phyloP scores from a whole-genome alignment of 169 alveolate genomes.

The Plasmodium blacklocki region DNA sequence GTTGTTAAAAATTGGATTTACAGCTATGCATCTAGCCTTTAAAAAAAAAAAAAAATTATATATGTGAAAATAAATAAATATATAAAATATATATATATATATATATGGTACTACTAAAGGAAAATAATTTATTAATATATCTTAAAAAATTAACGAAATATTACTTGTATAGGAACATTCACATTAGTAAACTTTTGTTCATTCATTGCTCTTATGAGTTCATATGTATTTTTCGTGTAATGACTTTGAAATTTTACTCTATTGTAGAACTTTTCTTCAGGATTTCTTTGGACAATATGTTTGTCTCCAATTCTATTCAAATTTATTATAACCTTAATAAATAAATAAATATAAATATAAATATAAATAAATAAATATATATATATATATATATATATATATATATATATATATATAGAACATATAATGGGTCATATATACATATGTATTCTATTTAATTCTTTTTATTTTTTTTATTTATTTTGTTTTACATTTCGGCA shows the following conservation, averaged over 20 bases:
- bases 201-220: conserved; percentile 37
- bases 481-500: conserved; percentile 18
- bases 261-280: not conserved
- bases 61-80: not conserved
- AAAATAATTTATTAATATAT: not conserved
- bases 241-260: not conserved
- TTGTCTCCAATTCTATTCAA: conserved; percentile 1
- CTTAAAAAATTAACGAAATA: too few relatives aligned
- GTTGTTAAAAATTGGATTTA: conserved; percentile 78
- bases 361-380: not conserved
- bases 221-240: conserved; percentile 12
- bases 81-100: not conserved
- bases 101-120: conserved; percentile 18
- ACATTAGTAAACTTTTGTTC: conserved; percentile 9
- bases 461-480: too few relatives aligned
- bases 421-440: conserved; percentile 5
- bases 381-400: not conserved
- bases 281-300: not conserved
- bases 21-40: conserved; percentile 77
- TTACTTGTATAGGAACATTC: conserved; percentile 25
- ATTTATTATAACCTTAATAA: conserved; percentile 29
- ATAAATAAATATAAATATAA: not conserved
- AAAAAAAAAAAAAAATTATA: not conserved
- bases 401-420: not conserved
- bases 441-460: not conserved